These are phyloP conservation scores for Gloeostereum incarnatum DNA, from an alignment of 768 basidiomycete species.

Conservation along the genomic window DNA sequence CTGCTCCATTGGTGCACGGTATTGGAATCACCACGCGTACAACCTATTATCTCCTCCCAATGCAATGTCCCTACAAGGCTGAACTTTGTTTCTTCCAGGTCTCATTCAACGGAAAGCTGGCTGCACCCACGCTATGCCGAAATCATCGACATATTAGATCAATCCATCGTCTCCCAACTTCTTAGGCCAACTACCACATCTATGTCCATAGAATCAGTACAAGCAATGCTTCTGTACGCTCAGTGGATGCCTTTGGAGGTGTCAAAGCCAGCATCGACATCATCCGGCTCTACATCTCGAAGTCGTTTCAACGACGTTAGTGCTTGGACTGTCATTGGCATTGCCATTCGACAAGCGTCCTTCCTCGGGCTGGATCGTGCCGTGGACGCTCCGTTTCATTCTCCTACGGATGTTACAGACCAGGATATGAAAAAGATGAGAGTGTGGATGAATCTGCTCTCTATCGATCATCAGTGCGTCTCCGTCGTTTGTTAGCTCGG, in stretches of 20 bases:
- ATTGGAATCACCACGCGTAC: not conserved
- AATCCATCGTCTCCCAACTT: conserved; percentile 5
- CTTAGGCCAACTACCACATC: conserved; percentile 4
- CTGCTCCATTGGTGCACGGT: not conserved
- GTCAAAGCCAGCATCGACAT: not conserved
- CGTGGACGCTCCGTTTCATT: conserved; percentile 5
- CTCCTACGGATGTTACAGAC: conserved; percentile 1
- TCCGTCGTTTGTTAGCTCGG: not conserved
- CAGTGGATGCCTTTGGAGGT: conserved; percentile 7
- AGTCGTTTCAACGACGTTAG: conserved; percentile 5
- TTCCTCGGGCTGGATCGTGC: conserved; percentile 7
- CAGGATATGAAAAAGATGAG: conserved; percentile 7
- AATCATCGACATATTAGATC: conserved; percentile 2
- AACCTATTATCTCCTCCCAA: too few relatives aligned
- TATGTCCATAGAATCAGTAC: conserved; percentile 6
- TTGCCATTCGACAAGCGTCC: conserved; percentile 6
- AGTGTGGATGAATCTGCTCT: conserved; percentile 7
- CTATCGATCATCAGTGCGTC: conserved; percentile 7
- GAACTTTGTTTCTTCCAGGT: too few relatives aligned
- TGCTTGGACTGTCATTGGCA: conserved; percentile 6
- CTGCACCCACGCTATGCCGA: conserved; percentile 4
- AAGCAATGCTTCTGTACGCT: conserved; percentile 5
- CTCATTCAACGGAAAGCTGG: too few relatives aligned
- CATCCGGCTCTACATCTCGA: too few relatives aligned
- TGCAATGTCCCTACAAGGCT: too few relatives aligned